A percentile compares a stretch with the other conserved stretches of the same genome.
Conservation (phyloP, 2,329 filamentous ascomycete species). For the Teratosphaeria zuluensis region DNA sequence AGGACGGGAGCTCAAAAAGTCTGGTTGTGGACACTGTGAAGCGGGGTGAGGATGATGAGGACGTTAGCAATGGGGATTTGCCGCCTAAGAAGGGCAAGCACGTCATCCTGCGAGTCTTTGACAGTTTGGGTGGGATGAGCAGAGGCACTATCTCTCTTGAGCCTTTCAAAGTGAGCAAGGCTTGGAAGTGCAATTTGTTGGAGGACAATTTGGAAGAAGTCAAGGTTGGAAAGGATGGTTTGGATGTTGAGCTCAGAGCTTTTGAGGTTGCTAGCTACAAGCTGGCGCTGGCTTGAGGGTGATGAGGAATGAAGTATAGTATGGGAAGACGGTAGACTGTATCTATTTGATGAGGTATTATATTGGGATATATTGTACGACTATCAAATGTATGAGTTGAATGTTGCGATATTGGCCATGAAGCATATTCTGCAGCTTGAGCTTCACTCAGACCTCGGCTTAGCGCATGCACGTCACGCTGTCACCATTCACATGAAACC, state of each 20-base stretch:
- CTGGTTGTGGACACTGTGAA: conserved; percentile 85
- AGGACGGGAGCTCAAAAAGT: conserved; percentile 18
- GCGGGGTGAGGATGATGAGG: conserved; percentile 56
- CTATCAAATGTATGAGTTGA: neutral
- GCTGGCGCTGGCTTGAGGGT: conserved; percentile 19
- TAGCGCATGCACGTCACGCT: neutral
- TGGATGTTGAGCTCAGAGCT: conserved; percentile 30
- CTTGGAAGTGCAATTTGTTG: conserved; percentile 74
- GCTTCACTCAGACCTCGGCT: neutral
- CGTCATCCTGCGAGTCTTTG: conserved; percentile 77
- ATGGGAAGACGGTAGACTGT: neutral
- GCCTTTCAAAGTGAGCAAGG: conserved; percentile 61
- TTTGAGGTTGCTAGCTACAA: conserved; percentile 32
- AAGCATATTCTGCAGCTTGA: neutral
- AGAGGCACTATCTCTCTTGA: conserved; percentile 59
- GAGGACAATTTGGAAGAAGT: conserved; percentile 75
- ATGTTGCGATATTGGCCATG: too few species aligned
- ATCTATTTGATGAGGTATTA: neutral
- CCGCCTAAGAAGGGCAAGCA: conserved; percentile 55
- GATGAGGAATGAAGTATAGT: neutral
- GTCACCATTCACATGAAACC: neutral
- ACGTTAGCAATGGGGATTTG: conserved; percentile 46
- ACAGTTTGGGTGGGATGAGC: conserved; percentile 73
- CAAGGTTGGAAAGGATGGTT: conserved; percentile 33
- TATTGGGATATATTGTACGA: neutral